Conservation (phyloP, 2,329 filamentous ascomycete species). For the Penicillium glabrum region DNA sequence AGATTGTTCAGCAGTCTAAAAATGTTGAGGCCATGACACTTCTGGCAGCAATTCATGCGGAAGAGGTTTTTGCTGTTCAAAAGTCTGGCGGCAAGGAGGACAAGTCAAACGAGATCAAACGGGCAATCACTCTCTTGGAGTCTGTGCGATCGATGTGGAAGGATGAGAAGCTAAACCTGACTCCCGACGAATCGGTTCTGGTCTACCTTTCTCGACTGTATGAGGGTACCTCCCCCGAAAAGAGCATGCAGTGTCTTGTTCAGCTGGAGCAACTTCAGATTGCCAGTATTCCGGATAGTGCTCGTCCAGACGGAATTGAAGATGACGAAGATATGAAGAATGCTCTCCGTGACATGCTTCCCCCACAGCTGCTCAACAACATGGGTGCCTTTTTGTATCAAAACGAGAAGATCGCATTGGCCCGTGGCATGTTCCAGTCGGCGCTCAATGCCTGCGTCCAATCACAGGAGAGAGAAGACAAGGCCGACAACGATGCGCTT, state of each 20-base stretch:
- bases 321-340: conserved; percentile 59
- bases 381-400: conserved; percentile 96
- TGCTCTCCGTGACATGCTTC: conserved; percentile 72
- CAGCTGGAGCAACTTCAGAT: conserved; percentile 91
- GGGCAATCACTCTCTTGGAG: conserved; percentile 82
- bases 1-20: conserved; percentile 84
- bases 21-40: conserved; percentile 87
- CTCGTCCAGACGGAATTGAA: conserved; percentile 60
- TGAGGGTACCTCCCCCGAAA: conserved; percentile 80
- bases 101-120: conserved; percentile 79
- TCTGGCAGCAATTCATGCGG: conserved; percentile 86
- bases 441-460: conserved; percentile 84
- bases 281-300: conserved; percentile 70
- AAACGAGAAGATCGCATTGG: conserved; percentile 74
- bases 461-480: conserved; percentile 71
- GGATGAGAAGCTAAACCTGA: conserved; percentile 80
- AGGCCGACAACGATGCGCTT: conserved; percentile 82
- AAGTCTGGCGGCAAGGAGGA: conserved; percentile 81
- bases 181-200: conserved; percentile 81
- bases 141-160: conserved; percentile 86
- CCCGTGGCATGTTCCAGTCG: conserved; percentile 87
- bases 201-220: conserved; percentile 91
- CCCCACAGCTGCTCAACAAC: conserved; percentile 92
- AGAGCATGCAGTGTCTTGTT: conserved; percentile 85
- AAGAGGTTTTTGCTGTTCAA: conserved; percentile 85